Conservation (phyloP, 2,329 filamentous ascomycete species). For the Mollisiaceae sp. region DNA sequence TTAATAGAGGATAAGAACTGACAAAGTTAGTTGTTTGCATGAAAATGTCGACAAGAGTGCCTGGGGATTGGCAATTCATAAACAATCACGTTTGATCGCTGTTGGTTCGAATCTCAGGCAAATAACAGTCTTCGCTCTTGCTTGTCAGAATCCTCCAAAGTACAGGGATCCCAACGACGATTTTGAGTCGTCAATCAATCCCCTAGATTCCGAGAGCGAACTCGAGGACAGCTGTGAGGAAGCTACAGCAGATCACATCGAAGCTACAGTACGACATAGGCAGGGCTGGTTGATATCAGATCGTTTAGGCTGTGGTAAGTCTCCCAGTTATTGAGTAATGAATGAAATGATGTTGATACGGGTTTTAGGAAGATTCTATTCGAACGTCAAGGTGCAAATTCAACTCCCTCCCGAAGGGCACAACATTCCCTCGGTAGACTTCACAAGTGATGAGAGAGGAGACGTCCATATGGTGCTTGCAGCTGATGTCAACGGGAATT, state of each 20-base stretch:
- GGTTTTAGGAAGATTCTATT: not conserved
- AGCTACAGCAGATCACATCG: not conserved
- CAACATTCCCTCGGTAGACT: constrained; percentile 42
- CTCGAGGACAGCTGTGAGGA: not conserved
- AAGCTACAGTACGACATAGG: not conserved
- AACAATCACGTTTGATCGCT: constrained; percentile 81
- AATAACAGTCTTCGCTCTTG: constrained; percentile 55
- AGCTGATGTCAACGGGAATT: constrained; percentile 36
- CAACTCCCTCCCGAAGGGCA: constrained; percentile 13
- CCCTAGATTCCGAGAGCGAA: not conserved
- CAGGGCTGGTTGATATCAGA: not conserved
- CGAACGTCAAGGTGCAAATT: not conserved
- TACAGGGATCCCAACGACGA: not conserved
- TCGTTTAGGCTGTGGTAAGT: not conserved
- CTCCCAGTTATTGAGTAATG: not conserved
- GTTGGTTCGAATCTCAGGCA: constrained; percentile 75
- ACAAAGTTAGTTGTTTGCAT: constrained; percentile 63
- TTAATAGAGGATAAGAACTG: not conserved
- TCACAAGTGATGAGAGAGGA: constrained; percentile 30
- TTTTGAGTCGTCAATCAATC: not conserved
- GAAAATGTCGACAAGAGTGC: constrained; percentile 79
- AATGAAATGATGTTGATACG: not conserved
- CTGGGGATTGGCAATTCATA: constrained; percentile 84
- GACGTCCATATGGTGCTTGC: constrained; percentile 36
- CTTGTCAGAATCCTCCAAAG: not conserved